Percentiles rank a stretch among this genome's conserved stretches.
Evolutionary conservation across 257 asterid genomes (phyloP).

Genomic region (Nicotiana attenuata): DNA sequence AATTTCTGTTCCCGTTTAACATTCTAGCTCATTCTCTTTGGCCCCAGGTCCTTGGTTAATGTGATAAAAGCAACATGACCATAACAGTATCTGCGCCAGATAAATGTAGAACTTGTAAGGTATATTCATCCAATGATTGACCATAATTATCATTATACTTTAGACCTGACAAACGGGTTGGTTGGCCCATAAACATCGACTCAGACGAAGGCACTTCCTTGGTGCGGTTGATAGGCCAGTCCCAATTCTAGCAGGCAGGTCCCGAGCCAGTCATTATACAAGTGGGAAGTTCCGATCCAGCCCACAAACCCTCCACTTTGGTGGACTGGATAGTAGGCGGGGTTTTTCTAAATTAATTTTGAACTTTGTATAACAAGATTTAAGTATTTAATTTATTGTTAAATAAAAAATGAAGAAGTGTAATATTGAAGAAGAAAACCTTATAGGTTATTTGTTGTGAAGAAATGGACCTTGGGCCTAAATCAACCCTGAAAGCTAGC

Average conservation of each 20-base stretch:
- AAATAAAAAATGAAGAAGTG: neutral
- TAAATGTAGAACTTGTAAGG: conserved; percentile 1
- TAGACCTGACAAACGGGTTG: neutral
- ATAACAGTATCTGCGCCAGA: neutral
- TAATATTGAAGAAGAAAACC: neutral
- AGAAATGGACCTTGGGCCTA: too few relatives aligned
- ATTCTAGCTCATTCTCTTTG: neutral
- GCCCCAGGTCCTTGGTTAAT: neutral
- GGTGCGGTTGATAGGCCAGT: neutral
- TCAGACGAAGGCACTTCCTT: neutral
- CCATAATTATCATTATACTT: neutral
- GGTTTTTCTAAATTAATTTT: neutral
- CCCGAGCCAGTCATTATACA: neutral
- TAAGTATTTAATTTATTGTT: neutral
- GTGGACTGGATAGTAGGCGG: neutral
- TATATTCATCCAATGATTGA: neutral
- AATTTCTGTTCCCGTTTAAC: conserved; percentile 13
- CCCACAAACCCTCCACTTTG: neutral
- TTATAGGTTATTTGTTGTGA: too few relatives aligned
- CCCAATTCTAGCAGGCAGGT: neutral
- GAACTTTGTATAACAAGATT: neutral
- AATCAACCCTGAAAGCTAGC: too few relatives aligned
- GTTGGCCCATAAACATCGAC: neutral
- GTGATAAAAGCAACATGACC: neutral
- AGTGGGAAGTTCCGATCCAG: neutral